phyloP scores from a whole-genome alignment of 2,329 filamentous ascomycete genomes.

The Dendryphion nanum region DNA sequence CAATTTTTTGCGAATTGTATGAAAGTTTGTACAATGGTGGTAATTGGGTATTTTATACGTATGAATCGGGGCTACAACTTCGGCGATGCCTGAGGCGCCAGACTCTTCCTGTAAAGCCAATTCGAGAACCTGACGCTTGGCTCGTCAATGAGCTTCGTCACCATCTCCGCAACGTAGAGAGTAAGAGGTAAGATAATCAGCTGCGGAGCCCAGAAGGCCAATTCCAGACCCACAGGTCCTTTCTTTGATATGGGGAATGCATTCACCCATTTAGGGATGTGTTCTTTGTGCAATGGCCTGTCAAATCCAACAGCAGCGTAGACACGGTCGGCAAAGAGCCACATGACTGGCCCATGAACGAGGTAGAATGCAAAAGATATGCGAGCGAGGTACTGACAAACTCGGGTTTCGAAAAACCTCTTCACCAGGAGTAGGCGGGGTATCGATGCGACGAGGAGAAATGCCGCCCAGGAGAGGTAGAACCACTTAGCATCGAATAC shows the following conservation, averaged over 20 bases:
- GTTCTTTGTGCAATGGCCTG: conserved; percentile 48
- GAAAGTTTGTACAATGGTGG: no score
- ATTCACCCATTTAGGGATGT: conserved; percentile 58
- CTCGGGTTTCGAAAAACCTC: conserved; percentile 46
- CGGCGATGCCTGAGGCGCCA: conserved; percentile 15
- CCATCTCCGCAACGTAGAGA: conserved; percentile 31
- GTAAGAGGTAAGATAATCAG: conserved; percentile 45
- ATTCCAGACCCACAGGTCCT: conserved; percentile 61
- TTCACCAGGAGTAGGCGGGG: conserved; percentile 56
- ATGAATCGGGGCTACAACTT: no score
- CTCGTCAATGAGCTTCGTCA: conserved; percentile 41
- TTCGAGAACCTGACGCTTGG: conserved; percentile 53
- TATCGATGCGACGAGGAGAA: conserved; percentile 55
- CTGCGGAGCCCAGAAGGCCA: conserved; percentile 60
- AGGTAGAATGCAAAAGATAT: conserved; percentile 61
- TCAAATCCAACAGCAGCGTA: conserved; percentile 62
- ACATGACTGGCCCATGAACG: conserved; percentile 53
- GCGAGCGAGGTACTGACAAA: conserved; percentile 56
- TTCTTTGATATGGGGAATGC: conserved; percentile 53
- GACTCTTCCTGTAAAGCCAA: conserved; percentile 55
- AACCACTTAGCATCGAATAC: conserved; percentile 68
- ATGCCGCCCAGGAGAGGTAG: conserved; percentile 62
- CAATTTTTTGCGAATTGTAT: no score
- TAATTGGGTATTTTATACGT: no score
- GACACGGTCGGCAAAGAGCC: conserved; percentile 53